Evolutionary conservation across 2,329 filamentous ascomycete genomes (phyloP), one percentile per base, ranked within the genome.

Genomic region (Knufia petricola): DNA sequence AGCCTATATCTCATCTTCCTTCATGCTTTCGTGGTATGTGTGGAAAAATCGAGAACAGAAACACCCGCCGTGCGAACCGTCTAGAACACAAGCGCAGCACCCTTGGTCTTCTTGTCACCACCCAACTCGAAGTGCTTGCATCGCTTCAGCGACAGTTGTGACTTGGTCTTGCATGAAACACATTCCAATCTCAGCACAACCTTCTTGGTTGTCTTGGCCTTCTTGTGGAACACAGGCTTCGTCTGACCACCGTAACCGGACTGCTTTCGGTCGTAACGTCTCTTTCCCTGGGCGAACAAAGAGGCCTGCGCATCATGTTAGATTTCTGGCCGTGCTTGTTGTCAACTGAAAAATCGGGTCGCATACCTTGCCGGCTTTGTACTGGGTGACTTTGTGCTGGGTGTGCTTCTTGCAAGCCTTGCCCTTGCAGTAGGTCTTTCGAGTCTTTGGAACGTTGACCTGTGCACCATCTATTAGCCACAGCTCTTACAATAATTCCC

Each of bases 41-140:
- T n/a, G 4, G 15, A n/a, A 36, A 36, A 8, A n/a, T n/a, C 32
- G 32, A 17, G 7, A 13, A 36, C 32, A 36, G 32, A 36, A 36
- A 36, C 32, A 36, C 32, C n/a, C 32, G 15, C 32, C 32, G 15
- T 36, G 9, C 6, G 15, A 36, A 36, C 32, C 15, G 13, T 76
- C 84, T 95, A 98, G 82, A 98, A 98, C 68, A 98, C 92, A 69
- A 98, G 83, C 75, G 92, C 92, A 66, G 92, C 92, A 85, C 92
- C 92, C 88, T 98, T 98, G 67, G 92, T 98, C 87, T 98, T 98
- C 89, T 98, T 98, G 85, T 98, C 92, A 82, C 92, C 92, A 84
- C 92, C 92, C 69, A 98, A 79, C 80, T 98, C 92, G 77, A 98
- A 98, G 82, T 98, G 92, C 86, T 98, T 98, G 88, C 92, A 98